These are phyloP conservation scores for Cryptococcus maquisensis DNA, from an alignment of 1,284 basidiomycete species.

Conservation along the genomic window DNA sequence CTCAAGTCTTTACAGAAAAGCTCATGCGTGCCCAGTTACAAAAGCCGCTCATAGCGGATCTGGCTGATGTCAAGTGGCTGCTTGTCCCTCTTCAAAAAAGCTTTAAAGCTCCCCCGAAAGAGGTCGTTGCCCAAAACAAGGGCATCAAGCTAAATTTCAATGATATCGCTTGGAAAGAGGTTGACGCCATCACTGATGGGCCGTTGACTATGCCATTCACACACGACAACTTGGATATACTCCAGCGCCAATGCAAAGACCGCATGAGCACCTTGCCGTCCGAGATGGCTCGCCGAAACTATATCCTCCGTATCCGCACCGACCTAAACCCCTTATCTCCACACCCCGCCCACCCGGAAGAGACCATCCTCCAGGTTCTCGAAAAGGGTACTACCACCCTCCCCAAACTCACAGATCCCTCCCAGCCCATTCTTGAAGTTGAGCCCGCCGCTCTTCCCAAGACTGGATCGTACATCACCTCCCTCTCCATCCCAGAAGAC, in stretches of 20 bases:
- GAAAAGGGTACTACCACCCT: neutral
- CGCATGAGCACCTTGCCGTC: conserved; percentile 16
- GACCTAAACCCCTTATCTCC: conserved; percentile 29
- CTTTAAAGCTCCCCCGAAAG: neutral
- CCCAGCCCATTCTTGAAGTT: conserved; percentile 26
- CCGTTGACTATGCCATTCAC: conserved; percentile 13
- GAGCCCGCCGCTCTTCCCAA: conserved; percentile 11
- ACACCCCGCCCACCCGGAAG: conserved; percentile 8
- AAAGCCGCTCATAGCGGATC: conserved; percentile 15
- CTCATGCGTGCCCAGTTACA: conserved; percentile 30
- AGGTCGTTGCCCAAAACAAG: neutral
- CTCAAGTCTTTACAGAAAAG: conserved; percentile 23
- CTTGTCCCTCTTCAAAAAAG: conserved; percentile 23
- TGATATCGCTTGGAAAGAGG: conserved; percentile 38
- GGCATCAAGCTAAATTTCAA: conserved; percentile 4
- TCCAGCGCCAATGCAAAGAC: conserved; percentile 18
- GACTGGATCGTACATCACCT: conserved; percentile 22
- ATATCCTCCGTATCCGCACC: conserved; percentile 14
- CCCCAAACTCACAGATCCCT: neutral
- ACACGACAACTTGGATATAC: conserved; percentile 1
- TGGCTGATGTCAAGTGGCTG: conserved; percentile 21
- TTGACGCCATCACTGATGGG: conserved; percentile 11
- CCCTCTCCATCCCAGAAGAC: neutral
- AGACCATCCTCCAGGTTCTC: conserved; percentile 9
- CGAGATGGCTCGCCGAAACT: conserved; percentile 26